Evolutionary conservation across 1,284 basidiomycete species (phyloP).

Genomic region (Sporisorium sorghi): DNA sequence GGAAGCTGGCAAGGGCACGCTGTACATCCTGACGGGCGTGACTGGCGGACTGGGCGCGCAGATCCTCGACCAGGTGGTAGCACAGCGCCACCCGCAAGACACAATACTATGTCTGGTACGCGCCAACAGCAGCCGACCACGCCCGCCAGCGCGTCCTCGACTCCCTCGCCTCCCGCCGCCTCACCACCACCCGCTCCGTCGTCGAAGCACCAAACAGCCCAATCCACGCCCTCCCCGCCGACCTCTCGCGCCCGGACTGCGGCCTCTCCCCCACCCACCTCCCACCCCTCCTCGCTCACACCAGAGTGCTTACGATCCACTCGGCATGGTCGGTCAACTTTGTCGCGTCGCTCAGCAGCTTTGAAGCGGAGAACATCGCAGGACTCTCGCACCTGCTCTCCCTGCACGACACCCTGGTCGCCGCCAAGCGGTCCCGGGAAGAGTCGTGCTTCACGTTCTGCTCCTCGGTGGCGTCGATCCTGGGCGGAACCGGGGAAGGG

Average conservation of each 20-base stretch:
- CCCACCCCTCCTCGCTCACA: neutral
- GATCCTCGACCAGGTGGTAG: constrained; percentile 73
- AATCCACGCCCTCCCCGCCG: constrained; percentile 36
- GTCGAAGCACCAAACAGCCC: constrained; percentile 17
- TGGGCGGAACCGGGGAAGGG: constrained; percentile 70
- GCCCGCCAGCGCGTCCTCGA: constrained; percentile 70
- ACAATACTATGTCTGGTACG: constrained; percentile 75
- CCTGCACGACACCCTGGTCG: constrained; percentile 68
- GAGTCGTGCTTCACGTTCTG: constrained; percentile 70
- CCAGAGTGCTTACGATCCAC: constrained; percentile 38
- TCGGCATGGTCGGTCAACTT: constrained; percentile 64
- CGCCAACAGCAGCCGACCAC: constrained; percentile 70
- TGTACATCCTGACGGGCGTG: constrained; percentile 73
- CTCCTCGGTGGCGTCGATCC: constrained; percentile 73
- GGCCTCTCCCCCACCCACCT: neutral
- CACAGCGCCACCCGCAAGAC: constrained; percentile 52
- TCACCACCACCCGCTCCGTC: constrained; percentile 47
- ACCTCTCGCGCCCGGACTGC: constrained; percentile 31
- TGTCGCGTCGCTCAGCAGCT: constrained; percentile 41
- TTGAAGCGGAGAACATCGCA: constrained; percentile 48
- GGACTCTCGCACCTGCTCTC: constrained; percentile 24
- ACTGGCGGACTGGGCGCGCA: constrained; percentile 77
- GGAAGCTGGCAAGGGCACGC: constrained; percentile 17
- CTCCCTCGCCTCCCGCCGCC: constrained; percentile 63
- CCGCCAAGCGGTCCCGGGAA: constrained; percentile 68